Base-by-base conservation (phyloP, 2,329 filamentous ascomycete species). In the Trichoderma sp. region DNA sequence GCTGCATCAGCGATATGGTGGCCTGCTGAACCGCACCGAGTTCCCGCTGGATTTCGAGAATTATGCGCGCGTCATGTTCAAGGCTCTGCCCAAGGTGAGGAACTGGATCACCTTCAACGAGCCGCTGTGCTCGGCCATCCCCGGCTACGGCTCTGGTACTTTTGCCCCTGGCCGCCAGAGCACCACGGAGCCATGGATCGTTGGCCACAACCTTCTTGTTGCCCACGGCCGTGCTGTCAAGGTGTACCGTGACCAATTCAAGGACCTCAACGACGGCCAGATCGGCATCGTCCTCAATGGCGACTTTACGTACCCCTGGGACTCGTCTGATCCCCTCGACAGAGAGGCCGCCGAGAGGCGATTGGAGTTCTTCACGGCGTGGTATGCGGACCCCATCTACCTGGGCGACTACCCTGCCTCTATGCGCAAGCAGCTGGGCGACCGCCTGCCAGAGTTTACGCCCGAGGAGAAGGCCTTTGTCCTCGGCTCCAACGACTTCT, bases 91-190 rank as follows among this genome's bases (percentile, higher is more conserved):
- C 69, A 91, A 91, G 81, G 93, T 94, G 78, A 93, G 94, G 84
- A 87, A 93, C 82, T 97, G 94, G 94, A 93, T 95, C 81, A 96
- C 93, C 30, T 94, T 95, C 84, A 96, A 96, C 80, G 93, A 97
- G 84, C 94, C 94, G 4, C 96, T 92, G 90, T 97, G 93, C 83
- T 93, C 90, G 74, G 89, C 91, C 67, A 91, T 96, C 73, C 86
- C 96, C 56, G 93, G 93, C 43, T 96, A 95, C 82, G 92, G 87
- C 78, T 89, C 88, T 56, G 94, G 94, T 32, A 84, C 89, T 74
- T 94, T 95, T 79, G 94, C 94, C 12, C 94, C 94, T 1, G 94
- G 94, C n/a, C 91, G 89, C 78, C 91, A 96, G 82, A 89, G 93
- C 74, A 86, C 79, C 73, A 91, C 88, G 57, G 94, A 97, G 84